phyloP scores from a whole-genome alignment of 495 filamentous ascomycete species.

The Sordaria brevicollis region DNA sequence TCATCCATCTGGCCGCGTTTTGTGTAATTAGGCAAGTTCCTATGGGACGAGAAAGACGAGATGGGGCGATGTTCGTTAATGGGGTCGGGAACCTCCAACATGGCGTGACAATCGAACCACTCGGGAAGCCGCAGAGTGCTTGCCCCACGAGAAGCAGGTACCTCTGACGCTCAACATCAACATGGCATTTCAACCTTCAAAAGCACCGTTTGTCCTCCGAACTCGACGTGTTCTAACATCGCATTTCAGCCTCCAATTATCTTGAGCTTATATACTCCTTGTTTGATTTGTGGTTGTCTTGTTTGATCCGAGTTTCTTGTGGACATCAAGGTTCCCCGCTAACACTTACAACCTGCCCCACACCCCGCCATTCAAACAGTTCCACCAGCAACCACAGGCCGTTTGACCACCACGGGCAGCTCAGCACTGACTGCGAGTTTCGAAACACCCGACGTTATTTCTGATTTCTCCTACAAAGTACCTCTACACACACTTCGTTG shows the following conservation, averaged over 20 bases:
- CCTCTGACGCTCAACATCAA: not conserved
- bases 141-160: not conserved
- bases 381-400: no score
- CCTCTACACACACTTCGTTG: not conserved
- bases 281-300: not conserved
- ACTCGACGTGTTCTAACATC: not conserved
- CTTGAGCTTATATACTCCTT: not conserved
- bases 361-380: not conserved
- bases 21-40: not conserved
- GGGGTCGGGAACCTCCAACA: not conserved
- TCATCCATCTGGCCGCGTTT: not conserved
- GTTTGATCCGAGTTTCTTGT: not conserved
- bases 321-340: not conserved
- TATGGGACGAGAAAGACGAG: not conserved
- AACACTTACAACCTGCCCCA: not conserved
- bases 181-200: not conserved
- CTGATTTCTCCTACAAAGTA: no score
- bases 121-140: not conserved
- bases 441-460: no score
- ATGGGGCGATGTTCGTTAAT: not conserved
- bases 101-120: not conserved
- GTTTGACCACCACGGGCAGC: no score
- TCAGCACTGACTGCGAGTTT: not conserved
- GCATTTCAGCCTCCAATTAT: not conserved
- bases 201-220: not conserved